phyloP scores from a whole-genome alignment of 2,329 filamentous ascomycete species.

The Ophiostoma australiae region DNA sequence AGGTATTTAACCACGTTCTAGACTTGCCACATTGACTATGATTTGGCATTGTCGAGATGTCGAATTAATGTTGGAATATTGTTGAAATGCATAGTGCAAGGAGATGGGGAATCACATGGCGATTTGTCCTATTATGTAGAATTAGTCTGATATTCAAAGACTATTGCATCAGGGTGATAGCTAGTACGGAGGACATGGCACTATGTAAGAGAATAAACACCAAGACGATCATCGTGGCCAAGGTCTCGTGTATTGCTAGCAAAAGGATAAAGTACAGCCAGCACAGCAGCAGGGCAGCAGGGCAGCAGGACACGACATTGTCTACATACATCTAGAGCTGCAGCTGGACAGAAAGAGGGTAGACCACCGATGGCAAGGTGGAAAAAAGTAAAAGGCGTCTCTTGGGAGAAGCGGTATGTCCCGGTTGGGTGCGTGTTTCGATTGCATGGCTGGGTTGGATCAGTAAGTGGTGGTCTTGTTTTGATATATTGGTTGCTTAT shows the following conservation, averaged over 20 bases:
- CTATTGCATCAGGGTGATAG: no score
- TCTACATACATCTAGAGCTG: not conserved
- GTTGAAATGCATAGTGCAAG: no score
- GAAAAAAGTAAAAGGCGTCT: not conserved
- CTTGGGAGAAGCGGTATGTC: not conserved
- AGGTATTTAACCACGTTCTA: no score
- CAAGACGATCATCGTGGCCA: not conserved
- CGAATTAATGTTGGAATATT: no score
- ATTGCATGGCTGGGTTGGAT: no score
- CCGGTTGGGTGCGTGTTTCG: not conserved
- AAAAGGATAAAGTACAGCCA: not conserved
- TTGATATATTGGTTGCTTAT: not conserved
- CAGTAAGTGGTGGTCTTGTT: not conserved
- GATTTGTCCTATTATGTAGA: not conserved
- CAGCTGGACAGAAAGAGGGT: constrained; percentile 2
- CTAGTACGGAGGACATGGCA: no score
- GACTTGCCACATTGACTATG: no score
- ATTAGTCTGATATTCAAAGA: no score
- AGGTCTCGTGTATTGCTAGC: not conserved
- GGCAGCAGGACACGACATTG: not conserved
- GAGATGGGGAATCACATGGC: not conserved
- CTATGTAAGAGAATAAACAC: no score
- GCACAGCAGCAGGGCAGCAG: no score
- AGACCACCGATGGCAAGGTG: not conserved
- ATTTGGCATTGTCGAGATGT: no score